Evolutionary conservation across 2,329 filamentous ascomycete species (phyloP), one percentile per base, ranked within the genome.

Genomic region (Blumeria graminis): DNA sequence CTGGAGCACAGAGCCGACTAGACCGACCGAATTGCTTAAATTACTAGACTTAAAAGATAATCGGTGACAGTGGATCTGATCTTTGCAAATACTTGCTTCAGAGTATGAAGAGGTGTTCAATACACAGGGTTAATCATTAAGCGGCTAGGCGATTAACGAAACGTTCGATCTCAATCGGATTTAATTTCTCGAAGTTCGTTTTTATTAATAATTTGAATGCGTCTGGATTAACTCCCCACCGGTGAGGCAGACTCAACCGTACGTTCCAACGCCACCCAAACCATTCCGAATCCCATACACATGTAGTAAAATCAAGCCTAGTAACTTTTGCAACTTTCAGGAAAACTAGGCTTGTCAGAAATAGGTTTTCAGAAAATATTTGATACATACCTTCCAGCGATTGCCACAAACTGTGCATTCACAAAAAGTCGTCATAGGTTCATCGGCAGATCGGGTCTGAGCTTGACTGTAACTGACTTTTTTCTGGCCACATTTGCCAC

Each of bases 391-490:
- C 77, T 84, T 84, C 81, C 81, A 84, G 56, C 80, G 75, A 65
- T 84, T 75, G 52, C 81, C 81, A 65, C 81, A 84, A 60, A 77
- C 73, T 65, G 78, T 79, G 66, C 81, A 84, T 67, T 82, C 79
- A 70, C 81, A 84, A 68, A 84, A 84, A 38, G 81, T 84, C 59
- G 81, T 84, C 81, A 84, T 84, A 62, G 90, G 90, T 71, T 96
- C 92, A 77, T 98, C 92, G 62, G 92, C 92, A 72, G 80, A 85
- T 61, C 92, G 78, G 14, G 92, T 98, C 74, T 98, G 92, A 4
- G 92, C 92, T 71, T 98, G 92, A 53, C 80, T 87, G 71, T 98
- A 98, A 69, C 84, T 88, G 66, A 96, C 92, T 74, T 87, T 89
- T 74, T 85, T 89, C 76, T 94, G 77, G 64, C 85, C 85, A 71